Evolutionary conservation across 1,284 basidiomycete genomes (phyloP).

Genomic region (Meripilus lineatus): DNA sequence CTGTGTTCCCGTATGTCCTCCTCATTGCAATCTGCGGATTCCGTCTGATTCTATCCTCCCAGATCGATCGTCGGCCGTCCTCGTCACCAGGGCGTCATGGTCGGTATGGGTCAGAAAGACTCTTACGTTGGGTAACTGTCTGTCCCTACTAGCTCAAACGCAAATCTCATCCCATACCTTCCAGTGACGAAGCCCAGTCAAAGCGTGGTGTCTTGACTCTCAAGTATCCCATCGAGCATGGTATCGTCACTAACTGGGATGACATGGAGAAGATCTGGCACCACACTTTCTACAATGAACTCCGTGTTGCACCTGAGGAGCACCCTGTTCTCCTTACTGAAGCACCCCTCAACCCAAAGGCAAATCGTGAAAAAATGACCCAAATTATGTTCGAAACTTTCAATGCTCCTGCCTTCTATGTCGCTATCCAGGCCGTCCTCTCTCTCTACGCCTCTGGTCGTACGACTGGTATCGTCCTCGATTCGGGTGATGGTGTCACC

Average conservation of each 20-base stretch:
- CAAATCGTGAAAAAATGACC: conserved; percentile 95
- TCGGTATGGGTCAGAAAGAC: conserved; percentile 85
- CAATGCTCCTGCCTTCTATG: conserved; percentile 92
- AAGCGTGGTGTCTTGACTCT: conserved; percentile 95
- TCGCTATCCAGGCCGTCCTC: conserved; percentile 89
- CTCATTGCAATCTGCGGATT: background rate
- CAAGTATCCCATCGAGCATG: conserved; percentile 81
- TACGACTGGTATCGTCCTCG: conserved; percentile 89
- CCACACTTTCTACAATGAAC: conserved; percentile 88
- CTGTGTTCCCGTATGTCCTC: conserved; percentile 59
- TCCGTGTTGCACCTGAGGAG: conserved; percentile 84
- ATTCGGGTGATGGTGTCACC: conserved; percentile 92
- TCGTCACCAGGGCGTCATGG: conserved; percentile 92
- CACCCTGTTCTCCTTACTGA: conserved; percentile 92
- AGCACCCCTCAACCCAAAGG: conserved; percentile 92
- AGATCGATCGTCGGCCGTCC: conserved; percentile 91
- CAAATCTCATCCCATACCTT: conserved; percentile 7
- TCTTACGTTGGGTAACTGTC: conserved; percentile 74
- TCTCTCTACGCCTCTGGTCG: conserved; percentile 92
- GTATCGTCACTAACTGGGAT: conserved; percentile 96
- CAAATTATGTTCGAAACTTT: conserved; percentile 99
- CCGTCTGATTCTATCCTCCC: background rate
- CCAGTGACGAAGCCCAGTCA: conserved; percentile 87
- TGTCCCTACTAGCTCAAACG: background rate
- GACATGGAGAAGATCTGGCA: conserved; percentile 97